Base-by-base conservation (phyloP, 805 yeast species). In the Barnettozyma siamensis region DNA sequence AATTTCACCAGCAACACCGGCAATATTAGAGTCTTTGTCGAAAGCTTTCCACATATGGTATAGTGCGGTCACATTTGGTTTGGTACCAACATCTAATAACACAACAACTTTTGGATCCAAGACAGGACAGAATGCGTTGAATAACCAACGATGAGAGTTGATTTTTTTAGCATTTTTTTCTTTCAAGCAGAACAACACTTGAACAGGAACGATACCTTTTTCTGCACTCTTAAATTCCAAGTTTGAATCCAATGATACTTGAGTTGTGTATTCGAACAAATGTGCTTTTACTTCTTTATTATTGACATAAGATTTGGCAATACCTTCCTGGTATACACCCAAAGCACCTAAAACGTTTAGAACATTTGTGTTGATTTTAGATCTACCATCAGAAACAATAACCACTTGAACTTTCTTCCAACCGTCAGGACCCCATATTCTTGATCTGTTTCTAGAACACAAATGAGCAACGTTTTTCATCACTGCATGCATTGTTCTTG, bases 1-100 rank as follows among this genome's bases (percentile, higher is more conserved):
- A 58, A 93, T 89, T 62, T 93, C 98, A 47, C 99, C 99, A 12
- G 98, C 97, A 1, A 96, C 99, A 48, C 99, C 99, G 0, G 96
- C 99, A 40, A 93, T 96, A 54, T 91, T 89, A 2, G 97, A 88
- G 59, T 93, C 97, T 51, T 80, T 75, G 62, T 93, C 99, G 62
- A 93, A 93, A 0, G 96, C 95, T 63, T 93, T 93, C 99, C 99
- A 93, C 45, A 93, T 69, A 53, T 91, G 93, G 57, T 93, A 94
- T 20, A 91, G 70, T 0, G 98, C 91, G 40, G 83, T 80, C 35
- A 76, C 75, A 49, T 88, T 88, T n/a, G 98, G 95, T 54, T 83
- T 79, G 0, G 99, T 93, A 47, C 99, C 99, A n/a, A 93, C 99
- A 69, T 93, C 99, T 37, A 93, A 72, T 45, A 93, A 65, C 7